Conservation (phyloP, 345 rosid species). For the Gossypium sturtianum region DNA sequence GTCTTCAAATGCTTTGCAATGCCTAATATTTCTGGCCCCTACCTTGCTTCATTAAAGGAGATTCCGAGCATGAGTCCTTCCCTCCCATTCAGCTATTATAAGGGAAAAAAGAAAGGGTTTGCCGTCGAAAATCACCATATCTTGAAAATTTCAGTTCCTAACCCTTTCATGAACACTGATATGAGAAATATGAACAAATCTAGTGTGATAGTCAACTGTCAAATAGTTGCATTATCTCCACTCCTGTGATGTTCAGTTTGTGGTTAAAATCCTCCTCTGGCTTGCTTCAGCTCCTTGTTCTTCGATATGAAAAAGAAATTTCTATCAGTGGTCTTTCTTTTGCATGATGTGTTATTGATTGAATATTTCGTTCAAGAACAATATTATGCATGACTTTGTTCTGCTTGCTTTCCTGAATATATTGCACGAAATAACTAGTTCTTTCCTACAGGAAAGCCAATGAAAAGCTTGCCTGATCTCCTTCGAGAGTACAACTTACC, state of each 20-base stretch:
- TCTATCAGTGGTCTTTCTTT: neutral
- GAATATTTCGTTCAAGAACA: neutral
- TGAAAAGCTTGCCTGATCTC: slow-evolving; percentile 73
- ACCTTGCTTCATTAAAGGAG: neutral
- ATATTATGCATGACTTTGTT: neutral
- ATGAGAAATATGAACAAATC: neutral
- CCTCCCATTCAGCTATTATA: neutral
- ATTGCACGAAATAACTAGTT: neutral
- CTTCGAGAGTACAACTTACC: slow-evolving; percentile 90
- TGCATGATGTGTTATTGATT: neutral
- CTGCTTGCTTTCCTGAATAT: neutral
- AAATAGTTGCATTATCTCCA: neutral
- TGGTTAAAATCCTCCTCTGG: neutral
- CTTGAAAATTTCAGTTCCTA: neutral
- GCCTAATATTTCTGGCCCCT: neutral
- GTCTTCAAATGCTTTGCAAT: slow-evolving; percentile 1
- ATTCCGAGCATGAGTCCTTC: neutral
- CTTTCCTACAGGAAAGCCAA: slow-evolving; percentile 57
- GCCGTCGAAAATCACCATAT: neutral
- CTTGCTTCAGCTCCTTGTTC: neutral
- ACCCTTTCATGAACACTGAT: neutral
- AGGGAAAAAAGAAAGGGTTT: neutral
- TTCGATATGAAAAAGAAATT: neutral
- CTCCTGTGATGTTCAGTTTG: neutral
- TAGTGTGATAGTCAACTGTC: neutral